These are phyloP conservation scores for Tagetes erecta DNA, from an alignment of 129 eudicot genomes.

Conservation along the genomic window DNA sequence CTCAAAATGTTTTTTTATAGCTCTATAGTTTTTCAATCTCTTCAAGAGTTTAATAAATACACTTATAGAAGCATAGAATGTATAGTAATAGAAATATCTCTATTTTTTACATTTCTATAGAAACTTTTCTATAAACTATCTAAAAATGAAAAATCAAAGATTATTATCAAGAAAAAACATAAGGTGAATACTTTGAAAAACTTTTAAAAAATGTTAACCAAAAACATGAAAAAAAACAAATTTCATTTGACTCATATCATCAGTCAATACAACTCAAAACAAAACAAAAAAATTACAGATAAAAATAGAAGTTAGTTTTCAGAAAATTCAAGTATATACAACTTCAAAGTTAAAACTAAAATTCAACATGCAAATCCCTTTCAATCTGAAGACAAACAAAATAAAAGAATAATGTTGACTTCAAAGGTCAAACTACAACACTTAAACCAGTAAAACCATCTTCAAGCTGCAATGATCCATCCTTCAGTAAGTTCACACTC, in stretches of 20 bases:
- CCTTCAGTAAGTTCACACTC: constrained; percentile 87
- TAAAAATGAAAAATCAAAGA: background rate
- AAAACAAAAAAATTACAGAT: background rate
- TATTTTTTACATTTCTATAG: background rate
- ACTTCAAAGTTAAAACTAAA: constrained; percentile 30
- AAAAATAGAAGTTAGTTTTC: background rate
- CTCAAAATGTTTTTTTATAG: too few relatives aligned
- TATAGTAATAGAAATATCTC: background rate
- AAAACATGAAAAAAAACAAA: constrained; percentile 17
- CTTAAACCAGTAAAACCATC: constrained; percentile 75
- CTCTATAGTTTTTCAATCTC: too few relatives aligned
- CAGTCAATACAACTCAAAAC: constrained; percentile 4
- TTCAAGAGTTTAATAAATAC: too few relatives aligned
- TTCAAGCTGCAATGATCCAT: constrained; percentile 79
- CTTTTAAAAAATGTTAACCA: background rate
- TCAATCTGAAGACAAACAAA: constrained; percentile 24
- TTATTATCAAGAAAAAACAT: background rate
- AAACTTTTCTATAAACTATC: background rate
- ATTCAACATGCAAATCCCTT: constrained; percentile 30
- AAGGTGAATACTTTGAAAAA: background rate
- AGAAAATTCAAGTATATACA: constrained; percentile 32
- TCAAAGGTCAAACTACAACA: constrained; percentile 50
- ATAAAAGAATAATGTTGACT: constrained; percentile 27
- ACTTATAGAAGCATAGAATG: background rate
- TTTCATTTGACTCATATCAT: constrained; percentile 23